Evolutionary conservation across 2,329 filamentous ascomycete genomes (phyloP), one percentile per base, ranked within the genome.

Genomic region (Trichocomaceae sp.): DNA sequence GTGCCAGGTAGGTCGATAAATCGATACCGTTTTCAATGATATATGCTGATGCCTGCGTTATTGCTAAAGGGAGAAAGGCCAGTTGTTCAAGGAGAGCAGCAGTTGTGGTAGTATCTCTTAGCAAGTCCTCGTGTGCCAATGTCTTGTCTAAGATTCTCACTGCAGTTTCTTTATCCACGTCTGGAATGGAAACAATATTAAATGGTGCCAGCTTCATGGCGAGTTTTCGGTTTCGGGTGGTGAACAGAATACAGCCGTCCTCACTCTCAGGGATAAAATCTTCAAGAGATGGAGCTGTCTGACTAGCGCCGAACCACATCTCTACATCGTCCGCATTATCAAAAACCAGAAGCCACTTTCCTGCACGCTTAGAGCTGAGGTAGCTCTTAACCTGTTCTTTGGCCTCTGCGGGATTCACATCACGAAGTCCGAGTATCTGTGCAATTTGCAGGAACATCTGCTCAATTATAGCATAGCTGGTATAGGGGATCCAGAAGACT

Each of bases 11-110:
- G 6, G 42, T 52, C 5, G 50, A 47, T 17, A 52, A 47, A n/a
- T 26, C 12, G 3, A 52, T 52, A 12, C 31, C 15, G 6, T 65
- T 69, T 15, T 64, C 35, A 26, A 67, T 64, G 5, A 70, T 66
- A 33, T 66, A 70, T 1, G 63, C 57, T 1, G 61, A 62, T 4
- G 68, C 67, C 20, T 70, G 68, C 1, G 50, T 58, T 19, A 70
- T 68, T 0, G 66, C 68, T 2, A 71, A 39, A 6, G 68, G 68
- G 1, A 71, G 64, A 58, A 49, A 65, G 0, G 60, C 58, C 2
- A 69, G 58, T 13, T 52, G 55, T 1, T 59, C 31, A 7, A 68
- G 59, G 1, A 70, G 59, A 7, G 48, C 9, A 7, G 3, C 15
- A 0, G 55, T 52, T 2, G 19, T 46, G 2, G 50, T 19, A 6